These are phyloP conservation scores for Mrakia hoshinonis DNA, from an alignment of 768 basidiomycete genomes.

Conservation along the genomic window DNA sequence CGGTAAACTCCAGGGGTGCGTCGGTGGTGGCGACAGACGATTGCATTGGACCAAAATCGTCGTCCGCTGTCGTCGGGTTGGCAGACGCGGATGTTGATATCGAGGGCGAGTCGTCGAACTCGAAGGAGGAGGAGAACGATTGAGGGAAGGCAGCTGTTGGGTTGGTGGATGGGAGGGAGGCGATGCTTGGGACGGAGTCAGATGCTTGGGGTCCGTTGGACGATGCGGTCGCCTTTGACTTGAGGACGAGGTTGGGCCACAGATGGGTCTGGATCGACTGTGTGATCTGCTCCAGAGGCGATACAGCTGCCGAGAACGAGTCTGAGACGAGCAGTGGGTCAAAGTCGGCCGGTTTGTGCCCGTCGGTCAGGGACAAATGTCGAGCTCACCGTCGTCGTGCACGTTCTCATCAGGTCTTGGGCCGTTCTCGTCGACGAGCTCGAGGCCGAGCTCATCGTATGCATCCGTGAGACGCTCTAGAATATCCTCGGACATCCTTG, in stretches of 20 bases:
- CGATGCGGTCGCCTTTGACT: neutral
- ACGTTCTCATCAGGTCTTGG: neutral
- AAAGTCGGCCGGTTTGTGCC: neutral
- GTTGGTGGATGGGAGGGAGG: neutral
- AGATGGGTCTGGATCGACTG: slow-evolving; percentile 15
- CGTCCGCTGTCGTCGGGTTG: neutral
- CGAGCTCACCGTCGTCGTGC: slow-evolving; percentile 2
- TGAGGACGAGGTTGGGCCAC: slow-evolving; percentile 1
- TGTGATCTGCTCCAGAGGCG: slow-evolving; percentile 11
- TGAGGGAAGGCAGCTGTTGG: neutral
- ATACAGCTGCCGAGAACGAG: neutral
- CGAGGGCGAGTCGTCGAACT: neutral
- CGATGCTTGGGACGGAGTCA: neutral
- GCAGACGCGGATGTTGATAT: neutral
- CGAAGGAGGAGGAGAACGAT: neutral
- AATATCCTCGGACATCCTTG: neutral
- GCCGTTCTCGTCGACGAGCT: slow-evolving; percentile 8
- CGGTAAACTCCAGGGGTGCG: neutral
- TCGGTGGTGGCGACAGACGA: neutral
- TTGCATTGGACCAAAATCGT: neutral
- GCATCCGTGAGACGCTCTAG: neutral
- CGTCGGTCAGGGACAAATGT: neutral
- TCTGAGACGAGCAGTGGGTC: neutral
- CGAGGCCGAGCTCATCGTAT: slow-evolving; percentile 8
- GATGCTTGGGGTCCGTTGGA: neutral